Conservation (phyloP, 2,329 filamentous ascomycete species). For the Akanthomyces dipterigenus region DNA sequence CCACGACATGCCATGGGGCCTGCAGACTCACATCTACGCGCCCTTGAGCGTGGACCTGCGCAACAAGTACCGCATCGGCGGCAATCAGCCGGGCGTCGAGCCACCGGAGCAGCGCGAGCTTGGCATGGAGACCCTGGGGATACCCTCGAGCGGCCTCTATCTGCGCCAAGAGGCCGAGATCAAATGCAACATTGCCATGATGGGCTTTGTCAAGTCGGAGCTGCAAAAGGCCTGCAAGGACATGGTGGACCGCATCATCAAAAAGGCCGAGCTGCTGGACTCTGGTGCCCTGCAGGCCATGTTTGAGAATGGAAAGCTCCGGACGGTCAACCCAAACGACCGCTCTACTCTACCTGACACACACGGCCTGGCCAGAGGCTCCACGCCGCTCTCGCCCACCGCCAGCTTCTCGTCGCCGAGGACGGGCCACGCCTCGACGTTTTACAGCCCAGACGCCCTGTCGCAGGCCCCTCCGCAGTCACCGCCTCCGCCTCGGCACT, state of each 20-base stretch:
- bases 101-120: constrained; percentile 55
- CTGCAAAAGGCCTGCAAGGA: constrained; percentile 58
- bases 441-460: neutral
- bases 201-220: constrained; percentile 60
- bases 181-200: constrained; percentile 59
- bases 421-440: constrained; percentile 5
- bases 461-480: neutral
- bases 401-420: neutral
- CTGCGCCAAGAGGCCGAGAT: constrained; percentile 66
- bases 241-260: constrained; percentile 62
- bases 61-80: constrained; percentile 61
- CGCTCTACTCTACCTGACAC: constrained; percentile 25
- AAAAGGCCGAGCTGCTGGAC: constrained; percentile 64
- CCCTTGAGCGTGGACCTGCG: constrained; percentile 60
- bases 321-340: constrained; percentile 50
- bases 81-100: constrained; percentile 62
- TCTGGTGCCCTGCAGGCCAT: constrained; percentile 59
- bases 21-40: constrained; percentile 66
- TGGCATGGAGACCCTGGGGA: constrained; percentile 50
- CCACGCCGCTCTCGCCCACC: neutral
- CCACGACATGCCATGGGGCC: constrained; percentile 64
- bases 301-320: constrained; percentile 58
- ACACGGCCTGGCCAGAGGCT: neutral
- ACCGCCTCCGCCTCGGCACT: neutral
- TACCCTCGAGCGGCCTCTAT: constrained; percentile 59